These are phyloP conservation scores for Knoxdaviesia capensis DNA, from an alignment of 2,329 filamentous ascomycete species.

Conservation along the genomic window DNA sequence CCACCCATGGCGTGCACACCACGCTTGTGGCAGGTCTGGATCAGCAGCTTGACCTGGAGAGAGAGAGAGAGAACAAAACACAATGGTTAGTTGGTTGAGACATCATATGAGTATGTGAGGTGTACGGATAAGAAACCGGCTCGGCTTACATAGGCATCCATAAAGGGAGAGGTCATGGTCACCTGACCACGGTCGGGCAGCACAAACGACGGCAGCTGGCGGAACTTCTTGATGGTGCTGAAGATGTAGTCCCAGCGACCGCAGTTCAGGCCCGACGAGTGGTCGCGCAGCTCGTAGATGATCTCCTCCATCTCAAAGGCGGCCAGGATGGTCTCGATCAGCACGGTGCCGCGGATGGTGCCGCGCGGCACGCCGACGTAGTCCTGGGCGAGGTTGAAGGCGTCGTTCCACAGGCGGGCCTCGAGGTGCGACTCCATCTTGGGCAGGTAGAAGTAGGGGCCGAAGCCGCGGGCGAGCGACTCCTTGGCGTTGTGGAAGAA, in stretches of 20 bases:
- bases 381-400: constrained; percentile 89
- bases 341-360: constrained; percentile 81
- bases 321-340: constrained; percentile 95
- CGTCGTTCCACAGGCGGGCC: constrained; percentile 95
- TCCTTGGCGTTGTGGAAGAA: constrained; percentile 97
- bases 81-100: constrained; percentile 1
- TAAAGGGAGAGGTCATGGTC: constrained; percentile 97
- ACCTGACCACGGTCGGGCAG: constrained; percentile 79
- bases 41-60: constrained; percentile 57
- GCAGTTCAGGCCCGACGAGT: constrained; percentile 92
- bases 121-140: constrained; percentile 2
- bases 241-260: constrained; percentile 99
- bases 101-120: background rate
- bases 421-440: constrained; percentile 98
- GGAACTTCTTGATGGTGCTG: constrained; percentile 98
- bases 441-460: constrained; percentile 94
- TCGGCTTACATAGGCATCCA: constrained; percentile 58
- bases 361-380: constrained; percentile 75
- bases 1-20: constrained; percentile 98
- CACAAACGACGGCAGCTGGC: constrained; percentile 80
- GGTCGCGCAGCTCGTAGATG: constrained; percentile 95
- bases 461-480: constrained; percentile 62
- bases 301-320: constrained; percentile 99
- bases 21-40: constrained; percentile 92
- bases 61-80: too few relatives aligned